A percentile compares a stretch with the other conserved stretches of the same genome.
Conservation (phyloP, 2,329 filamentous ascomycete genomes). For the Aureobasidium namibiae region DNA sequence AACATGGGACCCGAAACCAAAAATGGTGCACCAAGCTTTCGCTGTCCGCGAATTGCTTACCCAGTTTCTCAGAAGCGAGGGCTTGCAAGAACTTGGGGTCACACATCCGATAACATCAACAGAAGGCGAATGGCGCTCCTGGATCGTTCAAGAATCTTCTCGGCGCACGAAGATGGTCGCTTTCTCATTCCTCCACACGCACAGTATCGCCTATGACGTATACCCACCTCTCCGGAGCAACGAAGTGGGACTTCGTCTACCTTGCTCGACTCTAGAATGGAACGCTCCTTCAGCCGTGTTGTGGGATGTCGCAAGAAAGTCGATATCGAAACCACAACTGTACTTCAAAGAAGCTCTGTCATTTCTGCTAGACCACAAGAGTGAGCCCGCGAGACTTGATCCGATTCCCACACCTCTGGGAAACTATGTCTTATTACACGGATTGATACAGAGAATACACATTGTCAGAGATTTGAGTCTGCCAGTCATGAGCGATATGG, state of each 20-base stretch:
- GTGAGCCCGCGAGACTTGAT: not conserved
- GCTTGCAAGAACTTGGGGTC: constrained; percentile 25
- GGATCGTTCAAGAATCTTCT: constrained; percentile 45
- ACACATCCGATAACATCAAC: not conserved
- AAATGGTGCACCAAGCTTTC: constrained; percentile 49
- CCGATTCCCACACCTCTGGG: constrained; percentile 29
- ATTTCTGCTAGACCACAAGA: not conserved
- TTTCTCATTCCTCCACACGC: constrained; percentile 52
- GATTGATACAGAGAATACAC: constrained; percentile 40
- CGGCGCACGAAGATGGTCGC: constrained; percentile 49
- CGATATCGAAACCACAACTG: constrained; percentile 4
- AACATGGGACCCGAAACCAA: constrained; percentile 51
- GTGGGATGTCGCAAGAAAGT: constrained; percentile 31
- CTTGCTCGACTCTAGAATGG: constrained; percentile 47
- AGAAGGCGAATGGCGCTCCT: constrained; percentile 29
- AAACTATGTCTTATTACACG: constrained; percentile 65
- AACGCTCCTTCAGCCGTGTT: constrained; percentile 42
- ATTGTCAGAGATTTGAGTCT: not conserved
- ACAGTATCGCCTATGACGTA: constrained; percentile 55
- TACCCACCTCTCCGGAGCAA: constrained; percentile 41
- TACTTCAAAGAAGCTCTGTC: constrained; percentile 4
- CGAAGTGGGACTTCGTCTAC: constrained; percentile 28
- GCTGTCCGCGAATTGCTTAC: constrained; percentile 50
- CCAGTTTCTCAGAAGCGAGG: constrained; percentile 47
- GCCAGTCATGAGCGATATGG: not conserved